Evolutionary conservation across 129 eudicot species (phyloP), one percentile per base, ranked within the genome.

Genomic region (Heracleum sosnowskyi): DNA sequence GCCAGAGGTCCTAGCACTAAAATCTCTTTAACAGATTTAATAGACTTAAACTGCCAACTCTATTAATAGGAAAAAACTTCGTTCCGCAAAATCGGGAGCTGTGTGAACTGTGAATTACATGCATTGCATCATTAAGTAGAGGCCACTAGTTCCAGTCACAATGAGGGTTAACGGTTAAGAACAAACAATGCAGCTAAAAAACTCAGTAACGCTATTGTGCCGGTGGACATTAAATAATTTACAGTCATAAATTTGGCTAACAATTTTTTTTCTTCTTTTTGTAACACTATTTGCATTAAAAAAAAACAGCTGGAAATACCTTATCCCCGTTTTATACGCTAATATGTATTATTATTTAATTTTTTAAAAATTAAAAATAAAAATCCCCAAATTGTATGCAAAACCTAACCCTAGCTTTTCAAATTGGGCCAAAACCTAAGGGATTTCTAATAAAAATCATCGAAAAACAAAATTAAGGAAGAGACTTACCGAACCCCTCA

Each of bases 391-490:
- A 28, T 26, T 44, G 47, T 1, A 44, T 73, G 31, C 47, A 17
- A 73, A 73, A 26, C 57, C 77, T 74, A 42, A 74, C 60, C 77
- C 77, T 74, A 72, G 76, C 24, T 72, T 41, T 5, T 72, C 22
- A 39, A 72, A 72, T 40, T 12, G 4, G 45, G 11, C 35, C 17
- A 16, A 44, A 44, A 74, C 5, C 10, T 12, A 42, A 44, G n/a
- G 49, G n/a, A 16, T 41, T 28, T 44, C 7, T 28, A 2, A 44
- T 8, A 16, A 44, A 44, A 74, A 22, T 10, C 33, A 74, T 4
- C 26, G 35, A 0, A 26, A 44, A 74, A 33, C 17, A 28, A 2
- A 44, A 74, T 74, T 44, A 44, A 29, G n/a, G 18, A 74, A 26
- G 39, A 42, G 10, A 44, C 77, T 42, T 74, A 74, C 77, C 77